Evolutionary conservation across 2,329 filamentous ascomycete genomes (phyloP), one percentile per base, ranked within the genome.

Genomic region (Cytospora schulzeri): DNA sequence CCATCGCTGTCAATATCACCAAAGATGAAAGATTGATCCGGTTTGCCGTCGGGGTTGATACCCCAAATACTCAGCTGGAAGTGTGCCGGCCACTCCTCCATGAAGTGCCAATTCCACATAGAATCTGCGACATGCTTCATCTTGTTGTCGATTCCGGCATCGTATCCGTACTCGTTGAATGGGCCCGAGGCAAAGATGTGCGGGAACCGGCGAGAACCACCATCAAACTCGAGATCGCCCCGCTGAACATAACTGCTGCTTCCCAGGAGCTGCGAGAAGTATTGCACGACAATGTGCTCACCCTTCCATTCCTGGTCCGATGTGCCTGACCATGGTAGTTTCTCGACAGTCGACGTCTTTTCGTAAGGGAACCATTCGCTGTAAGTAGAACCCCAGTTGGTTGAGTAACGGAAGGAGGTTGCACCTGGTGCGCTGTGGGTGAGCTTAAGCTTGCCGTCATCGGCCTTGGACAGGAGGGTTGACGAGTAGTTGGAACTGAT

Each of bases 51-150:
- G 1, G 82, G 81, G 69, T 88, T 86, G 71, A 88, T 86, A 50
- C 87, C 87, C 87, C 87, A 89, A 4, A 86, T 80, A 67, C 88
- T 89, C 63, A 88, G 74, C 70, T 88, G 85, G 58, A 85, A 80
- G 48, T 81, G 76, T 5, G 81, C 80, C 7, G 87, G 87, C 81
- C 85, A 89, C 70, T 89, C 87, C 3, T 80, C 78, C 80, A 88
- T 82, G 64, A 88, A 85, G 66, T 85, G 78, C 69, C 82, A 86
- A 26, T 80, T 76, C 86, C 87, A 89, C 8, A 76, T 72, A 12
- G 79, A 77, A 57, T 85, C 78, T 24, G 73, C 73, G 14, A 75
- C 76, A 53, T 83, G 79, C 38, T 76, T 70, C 73, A 88, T 80
- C 6, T 73, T 63, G 65, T 86, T 86, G 8, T 78, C 71, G 35